Evolutionary conservation across 1,284 basidiomycete species (phyloP).

Genomic region (Marasmius tenuissimus): DNA sequence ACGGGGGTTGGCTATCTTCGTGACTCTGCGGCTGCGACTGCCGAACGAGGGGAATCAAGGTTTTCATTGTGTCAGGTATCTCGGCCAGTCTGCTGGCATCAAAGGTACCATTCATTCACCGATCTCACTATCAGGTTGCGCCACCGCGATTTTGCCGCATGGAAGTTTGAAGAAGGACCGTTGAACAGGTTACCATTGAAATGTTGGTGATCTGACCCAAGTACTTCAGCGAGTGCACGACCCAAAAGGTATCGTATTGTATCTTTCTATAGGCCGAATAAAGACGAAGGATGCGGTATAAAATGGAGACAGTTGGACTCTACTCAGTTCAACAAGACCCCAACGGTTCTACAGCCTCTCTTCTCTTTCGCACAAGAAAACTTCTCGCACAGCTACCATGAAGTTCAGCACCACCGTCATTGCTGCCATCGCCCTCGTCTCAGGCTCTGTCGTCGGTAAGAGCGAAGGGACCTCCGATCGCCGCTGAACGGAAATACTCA

Average conservation of each 20-base stretch:
- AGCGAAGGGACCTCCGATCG: not conserved
- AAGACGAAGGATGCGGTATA: not conserved
- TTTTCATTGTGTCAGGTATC: not conserved
- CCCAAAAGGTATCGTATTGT: not conserved
- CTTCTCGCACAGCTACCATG: not conserved
- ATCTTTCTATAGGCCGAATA: not conserved
- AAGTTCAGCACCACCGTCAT: constrained; percentile 12
- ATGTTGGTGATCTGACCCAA: not conserved
- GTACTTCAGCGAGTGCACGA: too few species aligned
- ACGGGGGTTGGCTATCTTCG: not conserved
- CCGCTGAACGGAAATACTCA: not conserved
- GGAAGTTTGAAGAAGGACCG: not conserved
- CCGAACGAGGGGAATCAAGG: constrained; percentile 4
- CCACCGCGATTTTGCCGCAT: not conserved
- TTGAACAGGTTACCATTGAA: not conserved
- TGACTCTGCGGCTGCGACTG: constrained; percentile 5
- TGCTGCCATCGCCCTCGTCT: constrained; percentile 18
- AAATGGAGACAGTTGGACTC: not conserved
- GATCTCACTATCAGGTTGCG: not conserved
- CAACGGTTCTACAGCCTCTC: not conserved
- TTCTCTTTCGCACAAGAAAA: not conserved
- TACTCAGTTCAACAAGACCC: not conserved
- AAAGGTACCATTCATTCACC: not conserved
- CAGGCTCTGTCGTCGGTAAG: constrained; percentile 20
- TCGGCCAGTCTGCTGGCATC: not conserved